A percentile compares a stretch with the other conserved stretches of the same genome.
phyloP scores from a whole-genome alignment of 345 rosid species.

The Citrus inodora region DNA sequence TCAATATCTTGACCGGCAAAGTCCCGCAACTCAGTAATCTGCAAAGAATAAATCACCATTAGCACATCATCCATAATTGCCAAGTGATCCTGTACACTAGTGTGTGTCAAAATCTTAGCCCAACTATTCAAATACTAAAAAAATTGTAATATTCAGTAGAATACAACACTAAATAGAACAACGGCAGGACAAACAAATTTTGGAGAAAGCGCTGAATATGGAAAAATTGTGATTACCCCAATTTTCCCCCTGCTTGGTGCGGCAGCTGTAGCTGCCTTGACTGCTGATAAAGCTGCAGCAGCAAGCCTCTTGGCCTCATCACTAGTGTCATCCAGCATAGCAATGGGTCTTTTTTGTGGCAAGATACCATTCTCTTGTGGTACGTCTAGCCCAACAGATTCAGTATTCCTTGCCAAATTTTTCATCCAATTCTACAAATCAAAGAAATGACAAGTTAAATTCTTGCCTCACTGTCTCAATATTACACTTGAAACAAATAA shows the following conservation, averaged over 20 bases:
- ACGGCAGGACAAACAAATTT: neutral
- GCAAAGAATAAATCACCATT: constrained; percentile 9
- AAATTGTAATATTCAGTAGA: neutral
- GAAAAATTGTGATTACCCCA: constrained; percentile 48
- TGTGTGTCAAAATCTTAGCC: neutral
- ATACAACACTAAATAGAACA: neutral
- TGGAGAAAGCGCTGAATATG: neutral
- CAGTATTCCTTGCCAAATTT: constrained; percentile 17
- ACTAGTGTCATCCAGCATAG: constrained; percentile 26
- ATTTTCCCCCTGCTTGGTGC: constrained; percentile 64
- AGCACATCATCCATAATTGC: neutral
- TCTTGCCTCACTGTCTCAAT: neutral
- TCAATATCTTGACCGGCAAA: constrained; percentile 86
- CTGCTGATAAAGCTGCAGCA: constrained; percentile 90
- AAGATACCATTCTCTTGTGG: constrained; percentile 21
- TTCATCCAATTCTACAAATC: constrained; percentile 39
- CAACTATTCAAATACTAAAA: neutral
- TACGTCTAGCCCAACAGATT: constrained; percentile 8
- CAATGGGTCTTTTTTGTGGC: constrained; percentile 21
- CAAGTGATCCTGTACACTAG: neutral
- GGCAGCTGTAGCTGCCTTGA: constrained; percentile 66
- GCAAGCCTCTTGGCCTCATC: constrained; percentile 73
- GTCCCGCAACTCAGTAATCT: constrained; percentile 80
- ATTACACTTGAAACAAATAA: neutral
- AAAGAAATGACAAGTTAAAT: neutral